Evolutionary conservation across 2,329 filamentous ascomycete genomes (phyloP).

Genomic region (Microdochium bolleyi): DNA sequence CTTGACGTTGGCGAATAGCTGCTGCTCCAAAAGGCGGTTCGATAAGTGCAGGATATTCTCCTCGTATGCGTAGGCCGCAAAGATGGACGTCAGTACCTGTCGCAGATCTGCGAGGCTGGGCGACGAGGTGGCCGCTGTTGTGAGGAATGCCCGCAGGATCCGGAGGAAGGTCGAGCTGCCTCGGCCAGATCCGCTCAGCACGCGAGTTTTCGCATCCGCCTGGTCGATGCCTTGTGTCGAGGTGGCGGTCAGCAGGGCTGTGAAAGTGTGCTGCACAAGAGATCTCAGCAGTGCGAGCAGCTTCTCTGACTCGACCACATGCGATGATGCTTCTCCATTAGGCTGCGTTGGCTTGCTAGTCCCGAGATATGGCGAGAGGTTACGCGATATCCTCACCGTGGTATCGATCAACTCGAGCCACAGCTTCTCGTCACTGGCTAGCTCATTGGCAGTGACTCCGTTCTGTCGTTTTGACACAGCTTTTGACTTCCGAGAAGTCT

Average conservation of each 20-base stretch:
- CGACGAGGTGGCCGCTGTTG: slow-evolving; percentile 70
- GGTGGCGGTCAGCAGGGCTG: slow-evolving; percentile 71
- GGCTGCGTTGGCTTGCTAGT: slow-evolving; percentile 11
- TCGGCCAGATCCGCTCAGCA: slow-evolving; percentile 24
- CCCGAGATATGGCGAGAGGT: slow-evolving; percentile 47
- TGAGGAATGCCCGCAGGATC: slow-evolving; percentile 81
- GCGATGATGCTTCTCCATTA: slow-evolving; percentile 13
- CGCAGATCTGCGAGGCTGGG: slow-evolving; percentile 84
- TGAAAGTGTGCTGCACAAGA: slow-evolving; percentile 86
- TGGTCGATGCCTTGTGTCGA: slow-evolving; percentile 37
- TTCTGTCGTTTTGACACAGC: slow-evolving; percentile 45
- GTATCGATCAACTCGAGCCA: slow-evolving; percentile 56
- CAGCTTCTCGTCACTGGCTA: slow-evolving; percentile 46
- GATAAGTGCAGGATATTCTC: slow-evolving; percentile 80
- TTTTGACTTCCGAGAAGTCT: slow-evolving; percentile 39
- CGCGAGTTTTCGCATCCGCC: slow-evolving; percentile 18
- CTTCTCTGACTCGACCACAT: slow-evolving; percentile 45
- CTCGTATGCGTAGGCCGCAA: slow-evolving; percentile 92
- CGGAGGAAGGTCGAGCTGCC: slow-evolving; percentile 73
- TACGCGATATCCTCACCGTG: slow-evolving; percentile 55
- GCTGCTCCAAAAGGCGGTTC: slow-evolving; percentile 79
- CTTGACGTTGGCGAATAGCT: slow-evolving; percentile 76
- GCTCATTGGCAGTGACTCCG: slow-evolving; percentile 27
- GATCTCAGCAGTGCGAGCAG: slow-evolving; percentile 63
- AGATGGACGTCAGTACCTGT: slow-evolving; percentile 78